Evolutionary conservation across 1,284 basidiomycete genomes (phyloP).

Genomic region (Melampsora americana): DNA sequence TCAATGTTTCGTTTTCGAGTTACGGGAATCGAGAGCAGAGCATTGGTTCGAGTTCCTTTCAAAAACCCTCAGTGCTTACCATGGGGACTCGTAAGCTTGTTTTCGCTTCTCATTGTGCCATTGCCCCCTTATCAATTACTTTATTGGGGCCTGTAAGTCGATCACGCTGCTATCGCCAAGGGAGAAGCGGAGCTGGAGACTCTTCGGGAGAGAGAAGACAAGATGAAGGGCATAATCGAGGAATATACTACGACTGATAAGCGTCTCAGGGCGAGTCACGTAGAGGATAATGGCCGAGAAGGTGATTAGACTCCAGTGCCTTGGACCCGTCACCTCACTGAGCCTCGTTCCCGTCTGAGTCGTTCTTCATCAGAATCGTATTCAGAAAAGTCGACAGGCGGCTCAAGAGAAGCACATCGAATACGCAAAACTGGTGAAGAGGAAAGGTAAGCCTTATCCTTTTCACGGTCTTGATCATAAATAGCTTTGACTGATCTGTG

Average conservation of each 20-base stretch:
- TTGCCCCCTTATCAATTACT: neutral
- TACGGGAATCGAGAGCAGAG: constrained; percentile 35
- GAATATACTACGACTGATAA: constrained; percentile 13
- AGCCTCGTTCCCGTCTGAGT: neutral
- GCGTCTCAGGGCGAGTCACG: constrained; percentile 3
- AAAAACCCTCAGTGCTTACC: constrained; percentile 15
- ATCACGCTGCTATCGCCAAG: constrained; percentile 1
- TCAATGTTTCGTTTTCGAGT: constrained; percentile 26
- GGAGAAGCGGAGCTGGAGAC: neutral
- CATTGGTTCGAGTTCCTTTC: constrained; percentile 21
- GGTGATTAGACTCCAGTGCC: too few species aligned
- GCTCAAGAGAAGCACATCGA: neutral
- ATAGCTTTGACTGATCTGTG: neutral
- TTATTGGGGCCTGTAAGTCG: constrained; percentile 15
- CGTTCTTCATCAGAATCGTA: neutral
- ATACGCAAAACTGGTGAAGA: neutral
- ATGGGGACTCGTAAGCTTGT: constrained; percentile 24
- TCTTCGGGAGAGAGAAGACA: neutral
- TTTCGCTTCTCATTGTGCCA: neutral
- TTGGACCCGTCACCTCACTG: neutral
- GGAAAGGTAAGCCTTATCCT: neutral
- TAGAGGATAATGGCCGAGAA: too few species aligned
- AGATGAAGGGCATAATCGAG: constrained; percentile 14
- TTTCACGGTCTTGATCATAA: neutral
- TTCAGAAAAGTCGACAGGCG: neutral